These are phyloP conservation scores for Neofusicoccum parvum DNA, from an alignment of 2,329 filamentous ascomycete genomes.

Conservation along the genomic window DNA sequence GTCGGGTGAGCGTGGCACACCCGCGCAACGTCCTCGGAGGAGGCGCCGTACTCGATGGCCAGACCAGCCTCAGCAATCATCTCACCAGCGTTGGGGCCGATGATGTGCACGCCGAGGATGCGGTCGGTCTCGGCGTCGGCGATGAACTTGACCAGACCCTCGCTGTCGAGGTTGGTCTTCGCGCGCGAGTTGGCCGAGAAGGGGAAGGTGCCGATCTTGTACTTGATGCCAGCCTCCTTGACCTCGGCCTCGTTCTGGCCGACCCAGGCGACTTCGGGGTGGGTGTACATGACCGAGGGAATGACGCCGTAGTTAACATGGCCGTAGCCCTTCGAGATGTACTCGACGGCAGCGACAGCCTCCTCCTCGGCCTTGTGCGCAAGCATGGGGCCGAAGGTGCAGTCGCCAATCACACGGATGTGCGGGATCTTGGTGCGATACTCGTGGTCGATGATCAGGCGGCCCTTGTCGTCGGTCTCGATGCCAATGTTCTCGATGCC, in stretches of 20 bases:
- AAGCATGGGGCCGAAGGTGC: slow-evolving; percentile 97
- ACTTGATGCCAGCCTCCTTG: slow-evolving; percentile 85
- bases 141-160: slow-evolving; percentile 96
- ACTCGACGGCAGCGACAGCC: slow-evolving; percentile 90
- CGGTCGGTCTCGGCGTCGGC: slow-evolving; percentile 95
- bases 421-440: slow-evolving; percentile 98
- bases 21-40: slow-evolving; percentile 70
- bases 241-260: slow-evolving; percentile 96
- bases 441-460: slow-evolving; percentile 95
- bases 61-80: slow-evolving; percentile 98
- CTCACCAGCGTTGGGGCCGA: slow-evolving; percentile 93
- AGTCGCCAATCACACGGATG: slow-evolving; percentile 95
- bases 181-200: slow-evolving; percentile 98
- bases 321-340: slow-evolving; percentile 95
- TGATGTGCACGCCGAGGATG: slow-evolving; percentile 93
- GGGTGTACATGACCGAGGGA: slow-evolving; percentile 98
- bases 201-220: slow-evolving; percentile 91
- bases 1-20: slow-evolving; percentile 98
- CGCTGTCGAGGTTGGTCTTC: slow-evolving; percentile 97
- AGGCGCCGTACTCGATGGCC: slow-evolving; percentile 94
- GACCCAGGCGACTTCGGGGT: slow-evolving; percentile 98
- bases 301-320: slow-evolving; percentile 99
- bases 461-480: slow-evolving; percentile 88
- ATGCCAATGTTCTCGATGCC: slow-evolving; percentile 92
- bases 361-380: slow-evolving; percentile 99